Base-by-base conservation (phyloP, 2,329 filamentous ascomycete genomes). In the Penicillium nordicum region DNA sequence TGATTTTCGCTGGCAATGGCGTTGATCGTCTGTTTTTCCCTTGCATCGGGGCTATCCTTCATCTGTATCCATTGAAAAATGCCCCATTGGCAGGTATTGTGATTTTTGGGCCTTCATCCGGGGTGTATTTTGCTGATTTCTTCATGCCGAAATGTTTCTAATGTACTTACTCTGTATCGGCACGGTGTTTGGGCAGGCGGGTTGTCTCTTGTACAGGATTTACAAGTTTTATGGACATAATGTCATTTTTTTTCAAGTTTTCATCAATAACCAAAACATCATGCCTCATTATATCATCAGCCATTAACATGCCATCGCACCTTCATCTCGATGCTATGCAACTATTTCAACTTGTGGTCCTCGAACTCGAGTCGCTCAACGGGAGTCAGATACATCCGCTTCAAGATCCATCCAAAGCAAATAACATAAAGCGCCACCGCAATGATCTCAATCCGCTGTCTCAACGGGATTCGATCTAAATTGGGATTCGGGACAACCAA, bases 331-430 rank as follows among this genome's bases (percentile, higher is more conserved):
- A 50, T 2, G 14, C 16, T 45, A 52, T 29, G 6, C 40, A 43
- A 54, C 32, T 46, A 65, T 25, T 27, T 38, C 25, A 32, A 18
- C 50, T 62, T 65, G 25, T 45, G 41, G 14, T 60, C 48, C 29
- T 62, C 53, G 9, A 63, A 43, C 23, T 38, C 48, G 5, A 60
- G 38, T 9, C 46, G 27, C 42, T 59, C 50, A 10, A 57, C 42
- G 1, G 56, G 45, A 23, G 32, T 10, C 23, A 53, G 18, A 23
- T 56, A 58, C 43, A 49, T 58, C 10, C 52, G 48, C 12, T 50
- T 59, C 6, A 63, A 16, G 10, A 57, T 29, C 64, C 64, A 66
- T 1, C 63, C 63, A 45, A 66, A 64, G 11, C 58, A 14, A 49
- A 65, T 10, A 4, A 61, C 47, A 45, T 53, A 58, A 1, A 60